Conservation (phyloP, 768 basidiomycete species). For the Pulveroboletus sp. region DNA sequence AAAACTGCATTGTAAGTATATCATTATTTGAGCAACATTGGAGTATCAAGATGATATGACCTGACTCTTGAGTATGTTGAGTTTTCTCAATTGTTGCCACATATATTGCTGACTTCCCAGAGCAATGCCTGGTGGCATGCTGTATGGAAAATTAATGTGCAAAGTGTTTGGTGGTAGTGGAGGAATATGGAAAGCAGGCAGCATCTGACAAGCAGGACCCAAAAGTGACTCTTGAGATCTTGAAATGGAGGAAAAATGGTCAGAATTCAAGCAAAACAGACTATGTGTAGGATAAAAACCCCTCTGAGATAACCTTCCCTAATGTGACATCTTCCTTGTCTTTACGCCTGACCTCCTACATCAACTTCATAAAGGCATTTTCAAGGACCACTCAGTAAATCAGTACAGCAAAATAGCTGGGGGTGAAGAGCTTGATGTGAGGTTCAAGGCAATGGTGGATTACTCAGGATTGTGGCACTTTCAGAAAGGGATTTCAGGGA, state of each 20-base stretch:
- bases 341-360: slow-evolving; percentile 43
- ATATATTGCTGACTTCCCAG: background rate
- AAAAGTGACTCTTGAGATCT: background rate
- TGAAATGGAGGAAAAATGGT: background rate
- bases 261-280: slow-evolving; percentile 10
- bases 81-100: background rate
- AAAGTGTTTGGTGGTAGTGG: background rate
- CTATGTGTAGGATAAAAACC: slow-evolving; percentile 10
- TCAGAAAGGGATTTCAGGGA: slow-evolving; percentile 27
- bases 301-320: slow-evolving; percentile 10
- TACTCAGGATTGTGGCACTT: slow-evolving; percentile 21
- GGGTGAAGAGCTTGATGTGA: slow-evolving; percentile 10
- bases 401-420: slow-evolving; percentile 29
- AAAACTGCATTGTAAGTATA: too few relatives aligned
- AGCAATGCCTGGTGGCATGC: background rate
- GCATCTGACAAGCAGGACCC: background rate
- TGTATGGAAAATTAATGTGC: slow-evolving; percentile 11
- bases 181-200: background rate
- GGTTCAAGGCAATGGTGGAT: slow-evolving; percentile 8
- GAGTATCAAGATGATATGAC: slow-evolving; percentile 8
- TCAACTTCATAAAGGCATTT: slow-evolving; percentile 44
- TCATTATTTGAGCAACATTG: too few relatives aligned
- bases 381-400: slow-evolving; percentile 39
- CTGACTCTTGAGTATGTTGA: background rate
- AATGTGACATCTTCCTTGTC: slow-evolving; percentile 26